phyloP scores from a whole-genome alignment of 2,329 filamentous ascomycete species.

The Thielaviopsis populi region DNA sequence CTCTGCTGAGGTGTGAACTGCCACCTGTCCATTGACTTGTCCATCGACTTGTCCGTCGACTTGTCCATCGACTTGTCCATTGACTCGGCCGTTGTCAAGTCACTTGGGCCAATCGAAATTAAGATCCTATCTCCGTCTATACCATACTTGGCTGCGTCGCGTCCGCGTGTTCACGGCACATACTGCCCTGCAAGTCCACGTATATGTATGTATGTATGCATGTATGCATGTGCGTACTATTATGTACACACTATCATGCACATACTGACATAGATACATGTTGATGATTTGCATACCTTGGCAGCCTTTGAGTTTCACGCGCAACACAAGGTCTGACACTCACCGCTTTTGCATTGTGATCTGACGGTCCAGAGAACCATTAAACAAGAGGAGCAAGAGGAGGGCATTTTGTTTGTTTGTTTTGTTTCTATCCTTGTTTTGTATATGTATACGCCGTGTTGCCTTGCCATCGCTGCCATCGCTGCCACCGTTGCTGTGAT shows the following conservation, averaged over 20 bases:
- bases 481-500: neutral
- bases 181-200: neutral
- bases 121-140: neutral
- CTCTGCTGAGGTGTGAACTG: neutral
- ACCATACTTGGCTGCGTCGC: too few relatives aligned
- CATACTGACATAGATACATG: neutral
- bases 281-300: neutral
- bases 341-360: conserved; percentile 3
- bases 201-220: neutral
- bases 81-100: neutral
- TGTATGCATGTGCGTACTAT: neutral
- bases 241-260: neutral
- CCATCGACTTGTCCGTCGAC: neutral
- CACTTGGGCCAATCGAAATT: neutral
- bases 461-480: neutral
- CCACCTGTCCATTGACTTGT: neutral
- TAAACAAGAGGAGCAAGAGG: neutral
- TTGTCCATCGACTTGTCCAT: neutral
- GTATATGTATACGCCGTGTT: neutral
- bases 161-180: too few relatives aligned
- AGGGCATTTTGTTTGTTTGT: neutral
- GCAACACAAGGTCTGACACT: conserved; percentile 4
- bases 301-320: neutral
- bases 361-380: neutral
- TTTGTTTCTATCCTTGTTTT: neutral